Evolutionary conservation across 805 yeast species (phyloP).

Genomic region (Ogataea zsoltii): DNA sequence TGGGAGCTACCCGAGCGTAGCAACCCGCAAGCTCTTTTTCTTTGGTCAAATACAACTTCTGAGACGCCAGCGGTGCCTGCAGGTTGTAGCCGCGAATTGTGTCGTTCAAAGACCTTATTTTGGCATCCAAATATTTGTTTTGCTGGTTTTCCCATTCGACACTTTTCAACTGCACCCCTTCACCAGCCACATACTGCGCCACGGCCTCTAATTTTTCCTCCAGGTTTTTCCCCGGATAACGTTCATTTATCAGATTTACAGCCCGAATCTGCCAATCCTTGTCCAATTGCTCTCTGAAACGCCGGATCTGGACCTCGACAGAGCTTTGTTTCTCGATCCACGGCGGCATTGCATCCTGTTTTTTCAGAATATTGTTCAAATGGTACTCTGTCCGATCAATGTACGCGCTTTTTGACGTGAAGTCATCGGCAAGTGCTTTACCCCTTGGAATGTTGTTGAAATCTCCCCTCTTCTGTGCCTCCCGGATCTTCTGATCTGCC

Average conservation of each 20-base stretch:
- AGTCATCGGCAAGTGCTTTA: constrained; percentile 46
- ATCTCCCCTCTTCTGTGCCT: constrained; percentile 69
- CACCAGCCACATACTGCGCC: constrained; percentile 22
- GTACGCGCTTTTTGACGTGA: constrained; percentile 49
- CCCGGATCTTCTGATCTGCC: constrained; percentile 77
- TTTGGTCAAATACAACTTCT: constrained; percentile 49
- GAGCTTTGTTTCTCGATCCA: constrained; percentile 83
- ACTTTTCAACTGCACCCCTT: constrained; percentile 18
- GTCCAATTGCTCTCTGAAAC: constrained; percentile 48
- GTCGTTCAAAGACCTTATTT: constrained; percentile 45
- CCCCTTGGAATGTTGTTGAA: constrained; percentile 69
- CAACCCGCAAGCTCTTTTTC: constrained; percentile 46
- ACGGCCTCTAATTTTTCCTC: constrained; percentile 21
- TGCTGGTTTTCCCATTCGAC: constrained; percentile 41
- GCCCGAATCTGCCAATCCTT: constrained; percentile 40
- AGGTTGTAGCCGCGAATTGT: constrained; percentile 57
- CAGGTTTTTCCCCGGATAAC: constrained; percentile 19
- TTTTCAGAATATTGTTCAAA: constrained; percentile 70
- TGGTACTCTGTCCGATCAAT: constrained; percentile 74
- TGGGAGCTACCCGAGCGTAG: constrained; percentile 35
- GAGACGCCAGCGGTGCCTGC: constrained; percentile 63
- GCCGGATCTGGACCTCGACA: constrained; percentile 47
- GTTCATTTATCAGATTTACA: constrained; percentile 31
- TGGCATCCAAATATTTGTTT: constrained; percentile 32
- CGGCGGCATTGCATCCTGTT: constrained; percentile 82